Percentiles rank a stretch among this genome's conserved stretches.
These are phyloP conservation scores for Didymella sp. DNA, from an alignment of 2,329 filamentous ascomycete species.

Conservation along the genomic window DNA sequence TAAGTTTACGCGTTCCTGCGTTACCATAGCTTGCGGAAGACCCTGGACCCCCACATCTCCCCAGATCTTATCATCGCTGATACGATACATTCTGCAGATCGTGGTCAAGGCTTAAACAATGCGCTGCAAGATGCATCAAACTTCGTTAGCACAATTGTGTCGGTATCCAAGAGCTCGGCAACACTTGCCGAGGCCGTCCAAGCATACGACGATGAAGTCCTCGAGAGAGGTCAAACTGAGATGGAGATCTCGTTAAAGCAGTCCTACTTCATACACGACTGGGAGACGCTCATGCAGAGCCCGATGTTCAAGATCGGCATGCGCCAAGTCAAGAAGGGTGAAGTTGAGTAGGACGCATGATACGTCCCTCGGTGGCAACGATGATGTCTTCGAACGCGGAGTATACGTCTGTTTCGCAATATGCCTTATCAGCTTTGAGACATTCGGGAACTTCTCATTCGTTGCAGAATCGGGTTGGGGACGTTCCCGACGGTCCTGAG, in stretches of 20 bases:
- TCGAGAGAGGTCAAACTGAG: constrained; percentile 54
- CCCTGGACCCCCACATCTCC: constrained; percentile 17
- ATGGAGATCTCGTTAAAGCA: constrained; percentile 54
- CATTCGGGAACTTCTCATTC: not conserved
- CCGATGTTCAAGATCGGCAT: constrained; percentile 38
- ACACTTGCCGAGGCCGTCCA: constrained; percentile 28
- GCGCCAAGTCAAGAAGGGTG: constrained; percentile 21
- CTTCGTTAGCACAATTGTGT: constrained; percentile 29
- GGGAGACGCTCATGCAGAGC: constrained; percentile 37
- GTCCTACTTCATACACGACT: constrained; percentile 56
- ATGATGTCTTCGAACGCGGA: not conserved
- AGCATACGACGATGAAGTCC: constrained; percentile 47
- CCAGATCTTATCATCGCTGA: constrained; percentile 13
- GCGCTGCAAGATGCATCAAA: constrained; percentile 42
- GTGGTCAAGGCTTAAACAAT: constrained; percentile 48
- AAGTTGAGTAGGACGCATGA: constrained; percentile 11
- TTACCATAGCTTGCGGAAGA: constrained; percentile 10
- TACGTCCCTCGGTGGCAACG: not conserved
- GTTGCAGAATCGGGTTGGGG: not conserved
- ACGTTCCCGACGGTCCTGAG: not conserved
- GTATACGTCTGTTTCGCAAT: not conserved
- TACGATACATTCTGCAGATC: constrained; percentile 31
- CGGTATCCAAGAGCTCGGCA: constrained; percentile 15
- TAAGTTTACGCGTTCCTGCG: constrained; percentile 22
- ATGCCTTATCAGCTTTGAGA: not conserved